phyloP scores from a whole-genome alignment of 2,329 filamentous ascomycete species.

The Hymenoscyphus fructigenus region DNA sequence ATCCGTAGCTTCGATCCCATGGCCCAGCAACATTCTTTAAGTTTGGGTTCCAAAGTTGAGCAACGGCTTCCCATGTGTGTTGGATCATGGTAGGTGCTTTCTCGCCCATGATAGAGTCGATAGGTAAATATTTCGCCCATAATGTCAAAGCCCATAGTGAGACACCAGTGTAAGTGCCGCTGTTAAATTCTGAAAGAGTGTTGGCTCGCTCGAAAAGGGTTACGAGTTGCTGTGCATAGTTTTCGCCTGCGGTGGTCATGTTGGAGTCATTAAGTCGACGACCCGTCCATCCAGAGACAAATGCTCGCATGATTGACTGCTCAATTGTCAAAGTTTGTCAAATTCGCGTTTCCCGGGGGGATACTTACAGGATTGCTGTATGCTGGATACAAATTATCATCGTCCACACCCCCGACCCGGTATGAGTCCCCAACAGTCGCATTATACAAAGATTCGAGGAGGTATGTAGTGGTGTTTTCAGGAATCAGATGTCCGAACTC shows the following conservation, averaged over 20 bases:
- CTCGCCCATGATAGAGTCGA: slow-evolving; percentile 52
- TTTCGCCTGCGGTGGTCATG: slow-evolving; percentile 57
- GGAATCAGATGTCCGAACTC: slow-evolving; percentile 53
- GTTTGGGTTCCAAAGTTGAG: slow-evolving; percentile 55
- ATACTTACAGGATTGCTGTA: slow-evolving; percentile 56
- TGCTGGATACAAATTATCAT: slow-evolving; percentile 61
- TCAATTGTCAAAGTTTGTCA: slow-evolving; percentile 7
- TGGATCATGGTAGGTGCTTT: slow-evolving; percentile 52
- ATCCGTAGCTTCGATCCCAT: slow-evolving; percentile 64
- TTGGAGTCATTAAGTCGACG: slow-evolving; percentile 53
- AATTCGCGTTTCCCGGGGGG: not conserved
- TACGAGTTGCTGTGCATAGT: slow-evolving; percentile 54
- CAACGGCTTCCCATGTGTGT: slow-evolving; percentile 52
- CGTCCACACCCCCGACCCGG: slow-evolving; percentile 57
- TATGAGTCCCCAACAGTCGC: slow-evolving; percentile 59
- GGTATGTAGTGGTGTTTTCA: slow-evolving; percentile 38
- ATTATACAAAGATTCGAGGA: slow-evolving; percentile 55
- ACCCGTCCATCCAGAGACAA: slow-evolving; percentile 59
- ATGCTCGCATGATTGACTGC: slow-evolving; percentile 57
- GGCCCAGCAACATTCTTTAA: slow-evolving; percentile 62
- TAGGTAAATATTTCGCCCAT: slow-evolving; percentile 58
- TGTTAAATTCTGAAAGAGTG: slow-evolving; percentile 58
- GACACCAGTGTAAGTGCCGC: slow-evolving; percentile 60
- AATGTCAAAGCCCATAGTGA: slow-evolving; percentile 58
- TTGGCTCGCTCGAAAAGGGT: slow-evolving; percentile 54